Percentiles rank a stretch among this genome's conserved stretches.
Evolutionary conservation across 805 yeast genomes (phyloP).

Genomic region (Metschnikowia cubensis): DNA sequence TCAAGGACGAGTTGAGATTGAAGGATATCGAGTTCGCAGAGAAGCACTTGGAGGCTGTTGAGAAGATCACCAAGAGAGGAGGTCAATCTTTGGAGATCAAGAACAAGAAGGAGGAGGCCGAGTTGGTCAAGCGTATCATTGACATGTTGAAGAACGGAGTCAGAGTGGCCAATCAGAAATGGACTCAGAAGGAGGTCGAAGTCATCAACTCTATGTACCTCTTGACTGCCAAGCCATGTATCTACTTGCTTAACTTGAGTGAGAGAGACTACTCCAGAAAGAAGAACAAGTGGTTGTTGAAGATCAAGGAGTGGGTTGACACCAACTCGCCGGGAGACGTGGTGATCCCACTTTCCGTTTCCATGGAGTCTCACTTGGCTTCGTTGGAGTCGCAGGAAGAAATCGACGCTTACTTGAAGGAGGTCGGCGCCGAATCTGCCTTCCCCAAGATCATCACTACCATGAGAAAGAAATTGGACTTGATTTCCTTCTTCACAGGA

Average conservation of each 20-base stretch:
- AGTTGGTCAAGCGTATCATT: slow-evolving; percentile 68
- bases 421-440: slow-evolving; percentile 66
- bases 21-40: slow-evolving; percentile 95
- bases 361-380: slow-evolving; percentile 69
- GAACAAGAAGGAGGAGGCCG: slow-evolving; percentile 81
- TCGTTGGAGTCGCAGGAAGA: slow-evolving; percentile 58
- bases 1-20: slow-evolving; percentile 85
- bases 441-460: slow-evolving; percentile 75
- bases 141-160: slow-evolving; percentile 76
- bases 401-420: slow-evolving; percentile 60
- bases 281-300: slow-evolving; percentile 79
- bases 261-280: slow-evolving; percentile 85
- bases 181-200: slow-evolving; percentile 92
- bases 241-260: slow-evolving; percentile 84
- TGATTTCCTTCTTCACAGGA: slow-evolving; percentile 84
- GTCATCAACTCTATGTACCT: slow-evolving; percentile 79
- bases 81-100: slow-evolving; percentile 88
- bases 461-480: slow-evolving; percentile 64
- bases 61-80: slow-evolving; percentile 79
- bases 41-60: slow-evolving; percentile 73
- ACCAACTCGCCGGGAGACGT: slow-evolving; percentile 77
- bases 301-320: slow-evolving; percentile 89
- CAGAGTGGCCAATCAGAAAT: slow-evolving; percentile 80
- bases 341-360: slow-evolving; percentile 90
- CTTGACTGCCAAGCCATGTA: slow-evolving; percentile 93